A percentile compares a stretch with the other conserved stretches of the same genome.
These are phyloP conservation scores for Schizosaccharomyces japonicus DNA, from an alignment of 805 yeast genomes.

Conservation along the genomic window DNA sequence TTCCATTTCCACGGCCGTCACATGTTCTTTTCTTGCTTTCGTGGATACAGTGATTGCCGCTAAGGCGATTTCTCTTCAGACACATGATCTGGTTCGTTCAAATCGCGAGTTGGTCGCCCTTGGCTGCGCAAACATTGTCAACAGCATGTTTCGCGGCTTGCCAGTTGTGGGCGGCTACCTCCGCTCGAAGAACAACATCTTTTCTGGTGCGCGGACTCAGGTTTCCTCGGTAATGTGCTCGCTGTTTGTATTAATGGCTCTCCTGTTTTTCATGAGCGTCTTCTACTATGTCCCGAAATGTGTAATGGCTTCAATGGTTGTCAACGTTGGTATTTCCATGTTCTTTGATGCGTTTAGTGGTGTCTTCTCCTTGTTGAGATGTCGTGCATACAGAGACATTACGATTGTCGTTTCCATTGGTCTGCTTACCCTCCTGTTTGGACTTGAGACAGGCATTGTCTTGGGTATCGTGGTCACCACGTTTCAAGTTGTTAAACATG, in stretches of 20 bases:
- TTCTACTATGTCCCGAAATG: conserved; percentile 59
- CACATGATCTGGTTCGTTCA: conserved; percentile 38
- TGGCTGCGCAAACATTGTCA: conserved; percentile 32
- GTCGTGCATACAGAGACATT: conserved; percentile 58
- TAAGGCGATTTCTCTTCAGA: conserved; percentile 56
- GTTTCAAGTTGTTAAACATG: conserved; percentile 53
- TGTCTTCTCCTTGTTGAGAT: conserved; percentile 41
- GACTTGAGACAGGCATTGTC: conserved; percentile 73
- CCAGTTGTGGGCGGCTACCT: conserved; percentile 96
- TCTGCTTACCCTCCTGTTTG: conserved; percentile 37
- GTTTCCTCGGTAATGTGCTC: conserved; percentile 71
- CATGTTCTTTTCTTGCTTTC: conserved; percentile 68
- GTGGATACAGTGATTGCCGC: conserved; percentile 86
- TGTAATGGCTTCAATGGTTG: conserved; percentile 55
- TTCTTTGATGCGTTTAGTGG: conserved; percentile 72
- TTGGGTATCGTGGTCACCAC: conserved; percentile 69
- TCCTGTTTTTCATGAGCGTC: conserved; percentile 32
- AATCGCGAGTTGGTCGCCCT: conserved; percentile 80
- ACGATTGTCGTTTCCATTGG: conserved; percentile 43
- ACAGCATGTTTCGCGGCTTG: conserved; percentile 33
- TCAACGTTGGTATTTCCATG: conserved; percentile 50
- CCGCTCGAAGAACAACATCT: conserved; percentile 65
- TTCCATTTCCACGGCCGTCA: conserved; percentile 43
- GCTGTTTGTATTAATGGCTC: conserved; percentile 40
- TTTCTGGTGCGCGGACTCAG: conserved; percentile 72